These are phyloP conservation scores for Trichoderma gracile DNA, from an alignment of 2,329 filamentous ascomycete species.

Conservation along the genomic window DNA sequence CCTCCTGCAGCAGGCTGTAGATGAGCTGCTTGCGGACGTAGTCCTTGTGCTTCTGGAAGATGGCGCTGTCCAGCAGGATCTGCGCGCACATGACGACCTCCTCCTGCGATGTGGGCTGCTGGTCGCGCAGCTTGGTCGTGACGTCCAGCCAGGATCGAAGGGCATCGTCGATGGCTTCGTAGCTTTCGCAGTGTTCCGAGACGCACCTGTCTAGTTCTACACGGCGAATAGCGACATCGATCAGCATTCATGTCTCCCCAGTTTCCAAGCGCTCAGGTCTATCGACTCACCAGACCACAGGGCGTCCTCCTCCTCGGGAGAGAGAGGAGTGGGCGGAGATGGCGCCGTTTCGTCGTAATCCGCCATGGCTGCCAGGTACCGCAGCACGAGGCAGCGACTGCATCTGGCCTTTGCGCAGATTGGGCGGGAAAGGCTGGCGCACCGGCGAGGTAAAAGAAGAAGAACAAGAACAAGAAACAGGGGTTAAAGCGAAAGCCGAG, in stretches of 20 bases:
- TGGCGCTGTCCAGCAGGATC: constrained; percentile 70
- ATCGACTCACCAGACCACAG: constrained; percentile 76
- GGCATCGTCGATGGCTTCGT: constrained; percentile 74
- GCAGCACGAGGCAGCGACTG: constrained; percentile 35
- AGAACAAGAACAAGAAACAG: not conserved
- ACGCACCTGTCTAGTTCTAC: constrained; percentile 53
- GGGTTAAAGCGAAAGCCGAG: not conserved
- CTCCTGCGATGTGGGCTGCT: constrained; percentile 73
- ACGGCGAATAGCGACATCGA: not conserved
- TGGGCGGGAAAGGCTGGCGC: not conserved
- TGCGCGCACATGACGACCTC: constrained; percentile 80
- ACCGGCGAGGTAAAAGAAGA: not conserved
- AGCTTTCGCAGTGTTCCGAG: constrained; percentile 48
- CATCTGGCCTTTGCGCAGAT: constrained; percentile 37
- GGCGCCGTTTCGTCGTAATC: constrained; percentile 62
- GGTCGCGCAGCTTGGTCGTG: constrained; percentile 72
- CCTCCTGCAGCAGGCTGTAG: constrained; percentile 87
- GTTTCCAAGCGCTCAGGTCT: too few relatives aligned
- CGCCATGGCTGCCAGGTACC: constrained; percentile 48
- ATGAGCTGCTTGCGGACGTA: constrained; percentile 94
- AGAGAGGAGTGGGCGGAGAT: constrained; percentile 48
- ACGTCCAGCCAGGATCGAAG: constrained; percentile 82
- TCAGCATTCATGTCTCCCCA: not conserved
- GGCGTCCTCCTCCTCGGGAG: constrained; percentile 76
- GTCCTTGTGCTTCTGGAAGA: constrained; percentile 74